Base-by-base conservation (phyloP, 1,284 basidiomycete species). In the Cryptococcus depauperatus region DNA sequence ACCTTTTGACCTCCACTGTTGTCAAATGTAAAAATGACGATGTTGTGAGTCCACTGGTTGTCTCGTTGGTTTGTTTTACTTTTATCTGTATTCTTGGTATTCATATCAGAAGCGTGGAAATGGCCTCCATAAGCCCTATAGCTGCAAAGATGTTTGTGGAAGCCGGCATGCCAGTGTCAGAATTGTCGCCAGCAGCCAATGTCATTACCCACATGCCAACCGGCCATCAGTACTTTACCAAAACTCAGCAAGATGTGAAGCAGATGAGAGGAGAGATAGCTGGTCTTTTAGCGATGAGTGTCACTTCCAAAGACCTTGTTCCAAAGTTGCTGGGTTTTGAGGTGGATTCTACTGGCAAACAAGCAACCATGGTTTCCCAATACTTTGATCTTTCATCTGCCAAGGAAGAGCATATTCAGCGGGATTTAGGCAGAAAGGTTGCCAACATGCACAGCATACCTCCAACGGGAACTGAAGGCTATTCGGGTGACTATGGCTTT, bases 231-330 rank as follows among this genome's bases (percentile, higher is more conserved):
- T 62, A 53, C 47, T 63, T 61, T 39, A 48, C 53, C 38, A 66
- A 65, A 30, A 52, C 46, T 2, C 51, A 57, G 29, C 14, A n/a
- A 5, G 44, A 55, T 26, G 44, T 59, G 5, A 30, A 46, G 2
- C 85, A 88, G 56, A 83, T 79, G 54, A 56, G 67, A 0, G 85
- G 83, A 19, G 85, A 90, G 64, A 78, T 77, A n/a, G 78, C 80
- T 53, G 82, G 83, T 4, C 75, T 90, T 35, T 74, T 73, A 46
- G 79, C 77, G 1, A 84, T 89, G 58, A 59, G 73, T 14, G 52
- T 57, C 14, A 83, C 80, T 5, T 80, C 83, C 3, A 81, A 83
- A 4, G 79, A 79, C 0, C 65, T 89, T 14, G 79, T 78, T 1
- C 86, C 86, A 0, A 67, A 57, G n/a, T 58, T 88, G 13, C 58